phyloP scores from a whole-genome alignment of 176 grass and related monocot species.

The Hyparrhenia diplandra region DNA sequence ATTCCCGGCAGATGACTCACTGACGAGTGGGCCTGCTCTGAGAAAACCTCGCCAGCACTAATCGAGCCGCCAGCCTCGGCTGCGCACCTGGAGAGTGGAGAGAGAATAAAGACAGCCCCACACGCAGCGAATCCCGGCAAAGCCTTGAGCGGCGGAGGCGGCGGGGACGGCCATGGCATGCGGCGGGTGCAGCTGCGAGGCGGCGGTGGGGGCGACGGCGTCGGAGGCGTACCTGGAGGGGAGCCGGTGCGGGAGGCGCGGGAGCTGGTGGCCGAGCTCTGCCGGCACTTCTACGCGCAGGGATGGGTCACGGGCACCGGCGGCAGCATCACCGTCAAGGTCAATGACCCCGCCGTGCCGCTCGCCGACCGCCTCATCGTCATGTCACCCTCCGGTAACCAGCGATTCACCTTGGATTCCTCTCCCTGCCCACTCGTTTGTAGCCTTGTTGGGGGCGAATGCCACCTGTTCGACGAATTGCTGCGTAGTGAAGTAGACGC shows the following conservation, averaged over 20 bases:
- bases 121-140: not conserved
- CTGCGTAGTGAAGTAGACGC: too few relatives aligned
- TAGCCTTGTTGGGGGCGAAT: not conserved
- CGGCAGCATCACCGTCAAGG: constrained; percentile 84
- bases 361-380: constrained; percentile 76
- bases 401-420: not conserved
- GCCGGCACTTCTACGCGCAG: constrained; percentile 83
- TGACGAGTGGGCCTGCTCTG: not conserved
- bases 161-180: constrained; percentile 13
- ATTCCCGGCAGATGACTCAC: not conserved
- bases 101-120: not conserved
- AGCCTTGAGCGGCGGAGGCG: not conserved
- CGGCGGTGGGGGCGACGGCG: constrained; percentile 21
- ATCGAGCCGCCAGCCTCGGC: constrained; percentile 14
- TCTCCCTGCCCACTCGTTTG: not conserved
- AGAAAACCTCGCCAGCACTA: not conserved
- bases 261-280: constrained; percentile 82
- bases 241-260: constrained; percentile 58
- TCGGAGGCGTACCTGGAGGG: constrained; percentile 55
- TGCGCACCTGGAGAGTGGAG: not conserved
- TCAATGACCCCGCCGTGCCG: constrained; percentile 61
- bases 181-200: not conserved
- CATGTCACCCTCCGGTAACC: constrained; percentile 82
- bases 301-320: constrained; percentile 86
- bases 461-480: constrained; percentile 34